phyloP scores from a whole-genome alignment of 495 filamentous ascomycete species.

The Neurospora tetraspora region DNA sequence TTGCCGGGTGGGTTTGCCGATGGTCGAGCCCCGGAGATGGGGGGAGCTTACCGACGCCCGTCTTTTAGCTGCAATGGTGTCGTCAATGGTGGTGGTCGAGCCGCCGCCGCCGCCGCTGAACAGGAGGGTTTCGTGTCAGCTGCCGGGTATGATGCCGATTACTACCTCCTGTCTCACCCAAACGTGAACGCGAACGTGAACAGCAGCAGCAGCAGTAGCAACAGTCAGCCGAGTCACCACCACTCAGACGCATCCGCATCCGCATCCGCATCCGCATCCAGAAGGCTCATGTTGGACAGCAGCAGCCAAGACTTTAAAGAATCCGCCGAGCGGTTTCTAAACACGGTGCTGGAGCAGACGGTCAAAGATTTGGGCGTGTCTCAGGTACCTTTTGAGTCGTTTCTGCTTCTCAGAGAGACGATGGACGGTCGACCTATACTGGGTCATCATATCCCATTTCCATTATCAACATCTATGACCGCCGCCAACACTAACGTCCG shows the following conservation, averaged over 20 bases:
- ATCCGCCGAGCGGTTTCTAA: slow-evolving; percentile 7
- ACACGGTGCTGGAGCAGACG: slow-evolving; percentile 5
- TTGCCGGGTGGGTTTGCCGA: neutral
- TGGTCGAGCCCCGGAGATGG: neutral
- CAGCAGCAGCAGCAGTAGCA: neutral
- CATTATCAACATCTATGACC: neutral
- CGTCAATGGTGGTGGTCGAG: neutral
- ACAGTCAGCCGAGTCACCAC: neutral
- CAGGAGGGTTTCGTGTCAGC: neutral
- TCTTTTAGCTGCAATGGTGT: neutral
- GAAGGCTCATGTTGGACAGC: neutral
- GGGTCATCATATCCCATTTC: neutral
- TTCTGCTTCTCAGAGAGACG: neutral
- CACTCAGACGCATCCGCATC: neutral
- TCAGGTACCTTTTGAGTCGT: neutral
- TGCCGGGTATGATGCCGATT: neutral
- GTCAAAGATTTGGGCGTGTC: slow-evolving; percentile 1
- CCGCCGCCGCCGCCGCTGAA: neutral
- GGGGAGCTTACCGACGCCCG: neutral
- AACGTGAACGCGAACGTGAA: neutral
- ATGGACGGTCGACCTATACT: neutral
- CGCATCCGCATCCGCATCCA: neutral
- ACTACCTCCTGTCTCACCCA: neutral
- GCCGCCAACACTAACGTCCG: neutral
- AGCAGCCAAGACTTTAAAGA: slow-evolving; percentile 1